Evolutionary conservation across 345 rosid species (phyloP), one percentile per base, ranked within the genome.

Genomic region (Syzygium aromaticum): DNA sequence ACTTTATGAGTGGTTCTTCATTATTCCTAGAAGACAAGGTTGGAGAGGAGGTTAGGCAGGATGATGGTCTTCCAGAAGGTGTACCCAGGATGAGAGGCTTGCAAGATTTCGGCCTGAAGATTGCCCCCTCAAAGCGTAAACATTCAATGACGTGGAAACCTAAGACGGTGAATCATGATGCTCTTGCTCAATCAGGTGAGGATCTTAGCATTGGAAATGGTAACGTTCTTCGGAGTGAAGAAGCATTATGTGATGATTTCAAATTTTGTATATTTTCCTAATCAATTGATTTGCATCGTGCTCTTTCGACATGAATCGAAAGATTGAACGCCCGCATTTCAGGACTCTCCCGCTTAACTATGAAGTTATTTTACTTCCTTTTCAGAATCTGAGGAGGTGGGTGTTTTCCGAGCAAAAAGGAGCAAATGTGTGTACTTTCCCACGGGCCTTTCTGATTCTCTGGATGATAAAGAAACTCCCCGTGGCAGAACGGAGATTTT

Each of bases 21-120:
- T 87, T 85, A 67, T 87, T 63, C 33, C 89, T 80, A 56, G 90
- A 92, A 46, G 54, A 85, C 85, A 91, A 88, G 88, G 94, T 90
- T 51, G 92, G 83, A 84, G 87, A 89, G 85, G 93, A 88, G 61
- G 90, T 89, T n/a, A 87, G 87, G 83, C 88, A 86, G 78, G 98
- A 93, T 63, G 94, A 92, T 86, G 95, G 90, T 85, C 90, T 89
- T 85, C 89, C 88, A 88, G 95, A 93, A 86, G 93, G 73, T 87
- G 89, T 85, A 86, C 98, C 96, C 57, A 93, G 96, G 77, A 94
- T 94, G 98, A 96, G 98, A 94, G 98, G 95, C 61, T 91, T 95
- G 92, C 97, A 93, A 89, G 98, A 98, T 90, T 92, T 96, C 78
- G 98, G 98, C 87, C 94, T 93, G 63, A 94, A 89, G 93, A 92